phyloP scores from a whole-genome alignment of 139 green algal genomes.

The Volvox reticuliferus region DNA sequence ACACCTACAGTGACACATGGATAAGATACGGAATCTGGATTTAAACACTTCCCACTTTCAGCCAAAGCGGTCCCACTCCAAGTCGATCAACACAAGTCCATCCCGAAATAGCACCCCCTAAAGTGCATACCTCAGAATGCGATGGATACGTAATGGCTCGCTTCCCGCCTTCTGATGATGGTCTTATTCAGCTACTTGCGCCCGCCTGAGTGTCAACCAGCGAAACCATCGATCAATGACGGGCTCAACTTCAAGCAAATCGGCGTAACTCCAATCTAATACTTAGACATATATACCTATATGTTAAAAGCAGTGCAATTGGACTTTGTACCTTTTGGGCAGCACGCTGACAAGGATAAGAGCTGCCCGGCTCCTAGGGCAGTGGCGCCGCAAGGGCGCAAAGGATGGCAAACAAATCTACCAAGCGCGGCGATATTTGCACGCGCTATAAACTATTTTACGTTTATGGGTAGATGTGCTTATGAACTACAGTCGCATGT shows the following conservation, averaged over 20 bases:
- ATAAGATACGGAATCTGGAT: background rate
- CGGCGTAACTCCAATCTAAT: background rate
- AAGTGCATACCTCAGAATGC: background rate
- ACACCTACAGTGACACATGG: slow-evolving; percentile 2
- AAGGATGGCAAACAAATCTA: background rate
- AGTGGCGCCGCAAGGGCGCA: slow-evolving; percentile 23
- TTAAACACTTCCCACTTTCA: background rate
- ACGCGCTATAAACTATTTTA: slow-evolving; percentile 3
- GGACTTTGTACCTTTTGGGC: background rate
- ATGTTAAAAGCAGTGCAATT: background rate
- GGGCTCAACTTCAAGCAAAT: background rate
- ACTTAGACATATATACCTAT: background rate
- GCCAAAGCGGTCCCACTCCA: background rate
- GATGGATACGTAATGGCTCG: background rate
- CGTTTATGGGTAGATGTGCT: background rate
- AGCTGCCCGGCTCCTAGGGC: slow-evolving; percentile 11
- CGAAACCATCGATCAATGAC: background rate
- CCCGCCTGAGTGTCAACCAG: slow-evolving; percentile 11
- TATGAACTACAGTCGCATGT: too few species aligned
- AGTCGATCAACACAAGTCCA: background rate
- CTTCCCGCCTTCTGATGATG: background rate
- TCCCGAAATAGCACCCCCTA: background rate
- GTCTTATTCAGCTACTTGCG: background rate
- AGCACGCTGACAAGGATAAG: slow-evolving; percentile 3
- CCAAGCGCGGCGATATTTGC: background rate